These are phyloP conservation scores for Leavenworthia alabamica DNA, from an alignment of 345 rosid species.

Conservation along the genomic window DNA sequence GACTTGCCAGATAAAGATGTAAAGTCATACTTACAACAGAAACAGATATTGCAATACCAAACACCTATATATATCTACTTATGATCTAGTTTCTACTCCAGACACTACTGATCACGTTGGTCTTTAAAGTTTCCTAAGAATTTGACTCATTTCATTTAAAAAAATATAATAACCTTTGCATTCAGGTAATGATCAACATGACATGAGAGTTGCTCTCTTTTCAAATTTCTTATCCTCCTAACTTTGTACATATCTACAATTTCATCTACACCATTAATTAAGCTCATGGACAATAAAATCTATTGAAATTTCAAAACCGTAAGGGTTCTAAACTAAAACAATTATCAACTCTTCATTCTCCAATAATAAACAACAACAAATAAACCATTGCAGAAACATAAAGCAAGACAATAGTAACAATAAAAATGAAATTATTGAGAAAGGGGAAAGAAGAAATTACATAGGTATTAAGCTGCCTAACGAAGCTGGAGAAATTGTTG, in stretches of 20 bases:
- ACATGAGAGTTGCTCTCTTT: slow-evolving; percentile 36
- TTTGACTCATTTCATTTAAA: neutral
- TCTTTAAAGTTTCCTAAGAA: neutral
- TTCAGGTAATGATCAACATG: slow-evolving; percentile 39
- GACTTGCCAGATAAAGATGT: neutral
- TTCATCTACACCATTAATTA: neutral
- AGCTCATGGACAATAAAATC: no score
- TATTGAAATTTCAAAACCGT: no score
- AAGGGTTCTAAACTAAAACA: no score
- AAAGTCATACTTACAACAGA: neutral
- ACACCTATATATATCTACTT: neutral
- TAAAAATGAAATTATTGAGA: no score
- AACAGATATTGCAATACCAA: neutral
- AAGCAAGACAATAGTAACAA: no score
- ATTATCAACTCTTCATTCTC: no score
- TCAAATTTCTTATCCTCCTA: neutral
- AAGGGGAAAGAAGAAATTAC: slow-evolving; percentile 34
- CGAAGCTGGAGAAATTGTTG: slow-evolving; percentile 89
- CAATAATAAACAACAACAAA: no score
- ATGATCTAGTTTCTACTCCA: neutral
- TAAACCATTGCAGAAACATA: no score
- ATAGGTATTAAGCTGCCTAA: slow-evolving; percentile 79
- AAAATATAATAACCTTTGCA: slow-evolving; percentile 20
- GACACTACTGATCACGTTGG: neutral
- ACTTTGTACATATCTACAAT: neutral